These are phyloP conservation scores for Porcisia hertigi DNA, from an alignment of 208 protist genomes.

Conservation along the genomic window DNA sequence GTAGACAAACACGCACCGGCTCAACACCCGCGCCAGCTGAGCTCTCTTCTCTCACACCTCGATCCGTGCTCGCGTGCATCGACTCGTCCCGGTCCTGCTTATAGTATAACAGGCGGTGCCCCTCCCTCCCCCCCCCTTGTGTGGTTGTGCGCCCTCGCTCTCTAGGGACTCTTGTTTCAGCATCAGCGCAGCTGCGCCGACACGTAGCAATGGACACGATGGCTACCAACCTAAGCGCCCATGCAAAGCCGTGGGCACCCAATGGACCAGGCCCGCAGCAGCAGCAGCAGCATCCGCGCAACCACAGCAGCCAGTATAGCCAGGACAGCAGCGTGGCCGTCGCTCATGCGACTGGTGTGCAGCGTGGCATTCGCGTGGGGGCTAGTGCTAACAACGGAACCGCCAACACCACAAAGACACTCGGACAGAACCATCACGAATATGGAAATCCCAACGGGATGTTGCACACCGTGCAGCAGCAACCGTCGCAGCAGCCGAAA, in stretches of 20 bases:
- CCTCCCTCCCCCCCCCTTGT: neutral
- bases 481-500: conserved; percentile 40
- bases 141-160: neutral
- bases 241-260: conserved; percentile 71
- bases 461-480: conserved; percentile 18
- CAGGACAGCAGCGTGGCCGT: conserved; percentile 19
- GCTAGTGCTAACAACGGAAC: conserved; percentile 26
- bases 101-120: too few relatives aligned
- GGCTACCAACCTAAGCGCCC: conserved; percentile 47
- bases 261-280: conserved; percentile 15
- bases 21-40: neutral
- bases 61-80: neutral
- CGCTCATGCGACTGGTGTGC: neutral
- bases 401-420: conserved; percentile 12
- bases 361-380: conserved; percentile 14
- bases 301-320: conserved; percentile 15
- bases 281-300: conserved; percentile 28
- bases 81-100: too few relatives aligned
- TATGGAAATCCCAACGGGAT: conserved; percentile 18
- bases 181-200: neutral
- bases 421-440: conserved; percentile 23
- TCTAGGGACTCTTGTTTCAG: neutral
- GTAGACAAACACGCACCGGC: neutral
- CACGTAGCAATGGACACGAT: conserved; percentile 17
- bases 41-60: neutral